phyloP scores from a whole-genome alignment of 176 grass and related monocot genomes.

The Alopecurus myosuroides region DNA sequence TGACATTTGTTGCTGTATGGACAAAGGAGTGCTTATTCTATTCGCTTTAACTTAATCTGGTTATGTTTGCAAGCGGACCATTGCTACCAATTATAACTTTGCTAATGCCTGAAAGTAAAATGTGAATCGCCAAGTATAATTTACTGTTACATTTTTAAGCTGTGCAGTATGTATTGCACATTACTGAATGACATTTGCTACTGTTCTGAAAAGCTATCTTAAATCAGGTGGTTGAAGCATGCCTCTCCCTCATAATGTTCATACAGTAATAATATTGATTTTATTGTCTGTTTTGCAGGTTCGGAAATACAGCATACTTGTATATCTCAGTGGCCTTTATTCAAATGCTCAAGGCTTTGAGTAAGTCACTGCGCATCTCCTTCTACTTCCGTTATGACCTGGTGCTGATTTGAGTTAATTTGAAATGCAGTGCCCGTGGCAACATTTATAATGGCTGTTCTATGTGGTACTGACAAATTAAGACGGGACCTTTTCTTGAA shows the following conservation, averaged over 20 bases:
- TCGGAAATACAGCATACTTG: constrained; percentile 98
- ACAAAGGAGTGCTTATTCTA: neutral
- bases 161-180: neutral
- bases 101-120: neutral
- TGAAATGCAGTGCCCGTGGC: constrained; percentile 93
- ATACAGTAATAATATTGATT: neutral
- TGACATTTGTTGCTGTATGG: constrained; percentile 12
- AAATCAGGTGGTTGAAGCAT: neutral
- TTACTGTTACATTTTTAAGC: neutral
- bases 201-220: neutral
- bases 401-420: constrained; percentile 19
- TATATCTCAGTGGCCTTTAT: constrained; percentile 98
- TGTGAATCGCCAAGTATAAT: neutral
- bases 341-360: constrained; percentile 99
- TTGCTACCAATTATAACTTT: neutral
- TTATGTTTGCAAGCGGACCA: neutral
- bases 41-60: neutral
- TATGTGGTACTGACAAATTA: constrained; percentile 95
- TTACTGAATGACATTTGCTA: neutral
- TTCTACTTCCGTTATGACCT: neutral
- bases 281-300: constrained; percentile 53
- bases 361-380: constrained; percentile 49
- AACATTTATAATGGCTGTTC: constrained; percentile 94
- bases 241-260: constrained; percentile 5
- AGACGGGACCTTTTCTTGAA: constrained; percentile 90